Evolutionary conservation across 2,329 filamentous ascomycete genomes (phyloP), one percentile per base, ranked within the genome.

Genomic region (Cladophialophora carrionii): DNA sequence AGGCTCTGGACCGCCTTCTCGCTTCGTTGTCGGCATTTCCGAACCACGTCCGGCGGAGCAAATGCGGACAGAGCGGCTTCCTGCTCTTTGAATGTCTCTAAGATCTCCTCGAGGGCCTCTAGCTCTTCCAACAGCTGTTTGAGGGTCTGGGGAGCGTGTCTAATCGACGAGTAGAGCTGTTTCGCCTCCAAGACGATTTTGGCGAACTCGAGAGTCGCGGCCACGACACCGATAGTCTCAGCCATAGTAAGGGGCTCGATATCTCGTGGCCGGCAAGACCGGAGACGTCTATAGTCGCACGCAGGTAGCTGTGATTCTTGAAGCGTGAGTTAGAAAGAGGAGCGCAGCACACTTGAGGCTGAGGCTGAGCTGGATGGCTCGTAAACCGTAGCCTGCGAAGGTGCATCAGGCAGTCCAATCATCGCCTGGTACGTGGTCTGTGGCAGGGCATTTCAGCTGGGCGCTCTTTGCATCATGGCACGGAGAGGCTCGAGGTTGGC

Each of bases 191-290:
- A 1, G n/a, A 53, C n/a, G 20, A 62, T 31, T 29, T 54, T 61
- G 12, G 17, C 54, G 20, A 65, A 65, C 52, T 65, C 57, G 10
- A 65, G 8, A 2, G 63, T 14, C 20, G 63, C 63, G 17, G 63
- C 63, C n/a, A 65, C 63, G 34, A 61, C 54, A 24, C 57, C 63
- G 26, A 65, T 32, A 20, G 43, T 20, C 58, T 61, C 63, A 34
- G 63, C 63, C 63, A 65, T 65, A n/a, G 17, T 14, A 14, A 43
- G 8, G 37, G 17, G 5, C 5, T 6, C 17, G 17, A 43, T 43
- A 43, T 43, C 37, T 43, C 37, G 37, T 43, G 37, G 26, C 52
- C 29, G 52, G 8, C 29, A 34, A 22, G 22, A 9, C 20, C 9
- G 31, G n/a, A 31, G 52, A 55, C 37, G 17, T n/a, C 37, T n/a